These are phyloP conservation scores for Apostasia shenzhenica DNA, from an alignment of 106 monocot genomes.

Conservation along the genomic window DNA sequence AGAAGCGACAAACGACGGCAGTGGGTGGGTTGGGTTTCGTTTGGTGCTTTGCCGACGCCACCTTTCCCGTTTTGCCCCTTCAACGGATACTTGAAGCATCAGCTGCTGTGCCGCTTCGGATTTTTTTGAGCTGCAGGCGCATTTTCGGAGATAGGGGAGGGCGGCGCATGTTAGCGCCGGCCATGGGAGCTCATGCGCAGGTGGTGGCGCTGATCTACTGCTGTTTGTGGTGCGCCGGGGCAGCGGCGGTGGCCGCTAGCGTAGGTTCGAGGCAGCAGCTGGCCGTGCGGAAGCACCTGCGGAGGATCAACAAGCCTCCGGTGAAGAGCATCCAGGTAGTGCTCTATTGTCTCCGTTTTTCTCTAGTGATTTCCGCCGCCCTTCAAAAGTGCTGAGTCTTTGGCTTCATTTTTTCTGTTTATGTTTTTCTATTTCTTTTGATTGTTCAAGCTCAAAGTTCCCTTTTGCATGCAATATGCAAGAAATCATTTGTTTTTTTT, in stretches of 20 bases:
- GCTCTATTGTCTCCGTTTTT: not conserved
- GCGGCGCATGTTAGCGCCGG: constrained; percentile 15
- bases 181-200: not conserved
- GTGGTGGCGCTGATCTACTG: constrained; percentile 6
- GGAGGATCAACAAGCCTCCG: constrained; percentile 67
- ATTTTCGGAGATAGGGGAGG: constrained; percentile 1
- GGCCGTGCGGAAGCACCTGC: constrained; percentile 36
- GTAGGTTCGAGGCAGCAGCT: constrained; percentile 8
- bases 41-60: not conserved
- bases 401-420: not conserved
- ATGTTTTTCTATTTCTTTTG: not conserved
- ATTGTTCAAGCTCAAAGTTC: not conserved
- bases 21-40: not conserved
- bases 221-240: constrained; percentile 24
- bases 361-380: not conserved
- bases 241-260: not conserved
- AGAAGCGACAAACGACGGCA: not conserved
- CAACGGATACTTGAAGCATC: constrained; percentile 5
- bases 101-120: not conserved
- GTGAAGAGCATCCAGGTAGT: constrained; percentile 62
- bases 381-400: too few relatives aligned
- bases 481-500: not conserved
- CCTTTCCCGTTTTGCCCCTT: constrained; percentile 2
- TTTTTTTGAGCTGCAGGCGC: not conserved
- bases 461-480: not conserved